A percentile compares a stretch with the other conserved stretches of the same genome.
These are phyloP conservation scores for Lasiosphaeria ovina DNA, from an alignment of 495 filamentous ascomycete species.

Conservation along the genomic window DNA sequence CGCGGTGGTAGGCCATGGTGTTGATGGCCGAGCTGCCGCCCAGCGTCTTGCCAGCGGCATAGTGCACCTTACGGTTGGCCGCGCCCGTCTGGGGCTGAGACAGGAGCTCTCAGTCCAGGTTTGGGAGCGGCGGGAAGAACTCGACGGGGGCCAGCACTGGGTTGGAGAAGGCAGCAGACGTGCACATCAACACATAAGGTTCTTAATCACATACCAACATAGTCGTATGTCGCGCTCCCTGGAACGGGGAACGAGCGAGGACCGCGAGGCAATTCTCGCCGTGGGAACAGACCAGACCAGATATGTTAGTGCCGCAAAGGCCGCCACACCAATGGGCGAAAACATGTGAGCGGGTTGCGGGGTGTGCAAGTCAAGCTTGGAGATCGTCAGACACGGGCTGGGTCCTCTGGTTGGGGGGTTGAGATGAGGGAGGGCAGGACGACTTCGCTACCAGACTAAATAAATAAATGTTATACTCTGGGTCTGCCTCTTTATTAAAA, in stretches of 20 bases:
- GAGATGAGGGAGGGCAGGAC: not conserved
- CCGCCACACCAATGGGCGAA: not conserved
- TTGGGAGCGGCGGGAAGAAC: constrained; percentile 23
- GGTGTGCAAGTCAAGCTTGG: not conserved
- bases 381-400: not conserved
- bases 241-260: constrained; percentile 5
- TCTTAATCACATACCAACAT: constrained; percentile 11
- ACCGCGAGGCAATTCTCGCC: too few relatives aligned
- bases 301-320: not conserved
- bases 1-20: constrained; percentile 51
- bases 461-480: not conserved
- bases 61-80: constrained; percentile 31
- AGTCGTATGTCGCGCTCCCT: constrained; percentile 11
- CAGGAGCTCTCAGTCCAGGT: constrained; percentile 52
- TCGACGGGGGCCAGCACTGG: constrained; percentile 16
- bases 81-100: constrained; percentile 26
- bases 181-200: not conserved
- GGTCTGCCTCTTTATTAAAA: not conserved
- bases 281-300: not conserved
- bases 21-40: constrained; percentile 51
- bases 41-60: constrained; percentile 42
- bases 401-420: not conserved
- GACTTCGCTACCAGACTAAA: not conserved
- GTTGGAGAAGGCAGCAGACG: constrained; percentile 13
- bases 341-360: not conserved